Evolutionary conservation across 345 rosid genomes (phyloP).

Genomic region (Citrus maxima): DNA sequence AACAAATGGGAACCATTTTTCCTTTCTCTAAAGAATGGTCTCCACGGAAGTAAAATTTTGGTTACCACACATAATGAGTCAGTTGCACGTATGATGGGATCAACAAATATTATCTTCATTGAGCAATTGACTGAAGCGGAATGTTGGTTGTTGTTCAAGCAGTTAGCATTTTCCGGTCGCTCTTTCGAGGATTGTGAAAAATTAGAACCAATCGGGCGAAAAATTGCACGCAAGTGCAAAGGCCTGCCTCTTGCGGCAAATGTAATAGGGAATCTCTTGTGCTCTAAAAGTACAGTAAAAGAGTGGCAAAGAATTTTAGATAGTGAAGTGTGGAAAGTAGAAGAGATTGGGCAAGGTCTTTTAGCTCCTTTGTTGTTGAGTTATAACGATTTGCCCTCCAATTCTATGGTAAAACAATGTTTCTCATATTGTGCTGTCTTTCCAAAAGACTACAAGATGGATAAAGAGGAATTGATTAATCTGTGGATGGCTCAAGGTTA

Average conservation of each 20-base stretch:
- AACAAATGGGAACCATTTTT: no score
- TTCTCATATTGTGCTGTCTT: no score
- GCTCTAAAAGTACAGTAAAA: no score
- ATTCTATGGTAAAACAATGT: no score
- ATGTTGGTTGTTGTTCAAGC: background rate
- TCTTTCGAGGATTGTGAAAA: background rate
- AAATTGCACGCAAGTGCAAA: background rate
- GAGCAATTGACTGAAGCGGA: background rate
- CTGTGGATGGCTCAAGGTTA: no score
- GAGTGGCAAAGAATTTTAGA: no score
- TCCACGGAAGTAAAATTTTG: background rate
- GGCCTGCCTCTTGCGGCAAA: no score
- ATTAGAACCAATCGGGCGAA: constrained; percentile 1
- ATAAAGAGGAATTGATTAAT: no score
- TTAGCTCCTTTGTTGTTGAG: background rate
- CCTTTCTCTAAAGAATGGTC: no score
- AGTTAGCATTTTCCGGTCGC: constrained; percentile 4
- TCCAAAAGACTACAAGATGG: no score
- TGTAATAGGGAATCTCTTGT: no score
- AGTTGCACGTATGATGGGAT: background rate
- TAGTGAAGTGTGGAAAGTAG: constrained; percentile 5
- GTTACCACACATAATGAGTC: background rate
- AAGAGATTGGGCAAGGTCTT: background rate
- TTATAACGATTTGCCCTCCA: no score
- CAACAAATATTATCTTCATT: background rate